These are phyloP conservation scores for Diaporthe batatas DNA, from an alignment of 2,329 filamentous ascomycete species.

Conservation along the genomic window DNA sequence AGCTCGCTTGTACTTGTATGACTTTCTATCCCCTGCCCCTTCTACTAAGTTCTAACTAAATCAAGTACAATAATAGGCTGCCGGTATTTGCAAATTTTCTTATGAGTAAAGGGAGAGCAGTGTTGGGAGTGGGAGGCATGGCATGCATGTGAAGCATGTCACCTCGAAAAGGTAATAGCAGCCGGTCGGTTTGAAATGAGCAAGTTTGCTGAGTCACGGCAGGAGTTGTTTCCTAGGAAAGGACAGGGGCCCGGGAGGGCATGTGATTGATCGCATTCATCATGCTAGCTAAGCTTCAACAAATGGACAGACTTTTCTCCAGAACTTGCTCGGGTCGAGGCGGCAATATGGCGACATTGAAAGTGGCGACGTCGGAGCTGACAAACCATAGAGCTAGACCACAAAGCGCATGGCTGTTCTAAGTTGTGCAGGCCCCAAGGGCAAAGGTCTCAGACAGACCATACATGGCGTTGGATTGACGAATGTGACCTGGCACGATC, in stretches of 20 bases:
- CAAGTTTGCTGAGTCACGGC: too few species aligned
- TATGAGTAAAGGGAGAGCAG: too few species aligned
- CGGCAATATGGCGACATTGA: neutral
- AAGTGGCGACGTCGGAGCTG: slow-evolving; percentile 19
- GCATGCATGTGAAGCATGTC: too few species aligned
- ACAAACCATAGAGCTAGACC: slow-evolving; percentile 15
- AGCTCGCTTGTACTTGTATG: neutral
- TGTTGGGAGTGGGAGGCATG: too few species aligned
- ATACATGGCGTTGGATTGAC: neutral
- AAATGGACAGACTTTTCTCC: neutral
- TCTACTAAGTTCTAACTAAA: too few species aligned
- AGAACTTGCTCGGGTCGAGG: neutral
- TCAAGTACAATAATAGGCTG: neutral
- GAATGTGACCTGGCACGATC: neutral
- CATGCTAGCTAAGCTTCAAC: neutral
- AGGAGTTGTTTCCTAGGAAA: too few species aligned
- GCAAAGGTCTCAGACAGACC: slow-evolving; percentile 1
- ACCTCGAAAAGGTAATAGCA: too few species aligned
- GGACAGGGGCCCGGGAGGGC: neutral
- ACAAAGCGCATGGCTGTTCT: neutral
- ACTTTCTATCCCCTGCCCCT: neutral
- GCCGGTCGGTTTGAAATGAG: too few species aligned
- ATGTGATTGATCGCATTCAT: neutral
- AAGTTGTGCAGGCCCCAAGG: neutral
- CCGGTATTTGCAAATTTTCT: too few species aligned